phyloP scores from a whole-genome alignment of 2,329 filamentous ascomycete species.

The Meredithiella fracta region DNA sequence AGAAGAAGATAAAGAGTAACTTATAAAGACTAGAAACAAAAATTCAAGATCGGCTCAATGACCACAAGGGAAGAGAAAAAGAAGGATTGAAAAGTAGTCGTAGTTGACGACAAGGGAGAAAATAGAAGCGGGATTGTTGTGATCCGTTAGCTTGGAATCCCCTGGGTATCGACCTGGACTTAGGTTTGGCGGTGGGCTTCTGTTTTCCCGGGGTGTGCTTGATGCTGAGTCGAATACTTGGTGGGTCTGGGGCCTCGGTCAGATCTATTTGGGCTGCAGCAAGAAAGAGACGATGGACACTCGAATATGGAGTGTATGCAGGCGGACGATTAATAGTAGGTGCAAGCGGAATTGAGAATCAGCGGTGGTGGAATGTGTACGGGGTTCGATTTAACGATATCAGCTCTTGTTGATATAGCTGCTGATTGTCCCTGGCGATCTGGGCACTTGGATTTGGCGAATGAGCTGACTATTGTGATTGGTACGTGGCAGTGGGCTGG shows the following conservation, averaged over 20 bases:
- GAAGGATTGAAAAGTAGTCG: not conserved
- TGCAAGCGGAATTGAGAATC: too few relatives aligned
- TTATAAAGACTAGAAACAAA: not conserved
- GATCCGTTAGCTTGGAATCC: constrained; percentile 2
- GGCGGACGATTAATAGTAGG: not conserved
- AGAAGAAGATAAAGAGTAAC: not conserved
- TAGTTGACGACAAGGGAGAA: not conserved
- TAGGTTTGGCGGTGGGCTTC: not conserved
- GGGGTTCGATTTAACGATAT: not conserved
- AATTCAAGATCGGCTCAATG: too few relatives aligned
- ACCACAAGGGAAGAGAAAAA: not conserved
- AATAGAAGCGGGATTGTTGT: not conserved
- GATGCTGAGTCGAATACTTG: not conserved
- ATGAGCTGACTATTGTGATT: not conserved
- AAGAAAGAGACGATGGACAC: not conserved
- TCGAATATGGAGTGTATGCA: not conserved
- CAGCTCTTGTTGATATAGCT: not conserved
- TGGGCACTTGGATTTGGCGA: not conserved
- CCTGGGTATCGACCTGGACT: not conserved
- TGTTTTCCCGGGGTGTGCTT: not conserved
- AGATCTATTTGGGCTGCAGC: not conserved
- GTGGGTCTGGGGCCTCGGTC: not conserved
- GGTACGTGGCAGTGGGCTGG: not conserved
- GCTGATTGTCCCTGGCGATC: not conserved
- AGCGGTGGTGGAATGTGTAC: too few relatives aligned